A percentile compares a stretch with the other conserved stretches of the same genome.
These are phyloP conservation scores for Elaeis guineensis DNA, from an alignment of 176 grass and related monocot genomes.

Conservation along the genomic window DNA sequence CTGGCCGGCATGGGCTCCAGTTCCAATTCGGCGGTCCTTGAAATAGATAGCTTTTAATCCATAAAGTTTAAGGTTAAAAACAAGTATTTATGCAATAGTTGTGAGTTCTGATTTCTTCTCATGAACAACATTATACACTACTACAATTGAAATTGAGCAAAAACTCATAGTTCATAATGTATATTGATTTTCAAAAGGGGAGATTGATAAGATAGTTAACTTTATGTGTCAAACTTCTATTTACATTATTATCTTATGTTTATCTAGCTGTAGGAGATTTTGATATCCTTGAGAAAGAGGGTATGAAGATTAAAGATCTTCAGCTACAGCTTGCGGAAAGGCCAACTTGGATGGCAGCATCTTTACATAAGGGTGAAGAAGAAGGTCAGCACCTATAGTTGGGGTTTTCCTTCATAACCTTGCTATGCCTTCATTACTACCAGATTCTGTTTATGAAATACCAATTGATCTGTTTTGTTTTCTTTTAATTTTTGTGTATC, in stretches of 20 bases:
- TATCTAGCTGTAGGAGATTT: conserved; percentile 58
- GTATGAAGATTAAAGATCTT: conserved; percentile 46
- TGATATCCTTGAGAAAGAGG: conserved; percentile 35
- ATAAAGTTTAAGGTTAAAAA: neutral
- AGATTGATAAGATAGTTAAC: too few relatives aligned
- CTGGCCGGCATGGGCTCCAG: too few relatives aligned
- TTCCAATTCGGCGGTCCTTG: too few relatives aligned
- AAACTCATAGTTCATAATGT: too few relatives aligned
- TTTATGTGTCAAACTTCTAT: too few relatives aligned
- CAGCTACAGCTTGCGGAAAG: conserved; percentile 39
- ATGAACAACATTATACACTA: too few relatives aligned
- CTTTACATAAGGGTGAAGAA: conserved; percentile 85
- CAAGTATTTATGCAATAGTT: too few relatives aligned
- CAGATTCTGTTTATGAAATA: neutral
- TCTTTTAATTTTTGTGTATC: neutral
- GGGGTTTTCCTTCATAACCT: neutral
- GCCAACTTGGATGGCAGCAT: conserved; percentile 75
- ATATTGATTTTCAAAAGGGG: too few relatives aligned
- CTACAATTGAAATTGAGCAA: too few relatives aligned
- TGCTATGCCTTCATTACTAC: neutral
- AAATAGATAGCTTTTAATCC: conserved; percentile 14
- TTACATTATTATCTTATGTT: neutral
- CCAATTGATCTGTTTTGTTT: neutral
- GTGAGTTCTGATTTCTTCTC: too few relatives aligned
- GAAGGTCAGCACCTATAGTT: conserved; percentile 30